phyloP scores from a whole-genome alignment of 2,329 filamentous ascomycete species.

The Pseudodiploospora longispora region DNA sequence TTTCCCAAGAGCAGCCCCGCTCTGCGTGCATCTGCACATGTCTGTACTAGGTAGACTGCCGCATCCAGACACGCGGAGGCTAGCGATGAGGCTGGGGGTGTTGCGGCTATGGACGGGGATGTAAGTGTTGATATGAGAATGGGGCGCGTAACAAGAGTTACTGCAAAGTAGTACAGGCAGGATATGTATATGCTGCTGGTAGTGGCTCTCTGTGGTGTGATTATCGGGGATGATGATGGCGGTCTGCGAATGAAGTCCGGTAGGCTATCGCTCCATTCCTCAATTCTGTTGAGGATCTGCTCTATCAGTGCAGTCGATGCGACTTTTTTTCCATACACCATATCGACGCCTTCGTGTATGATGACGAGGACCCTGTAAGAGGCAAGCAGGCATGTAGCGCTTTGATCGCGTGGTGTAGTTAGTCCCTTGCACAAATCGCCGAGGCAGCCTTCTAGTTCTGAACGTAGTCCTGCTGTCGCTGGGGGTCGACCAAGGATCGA shows the following conservation, averaged over 20 bases:
- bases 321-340: constrained; percentile 31
- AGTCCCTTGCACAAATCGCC: constrained; percentile 13
- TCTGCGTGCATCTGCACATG: constrained; percentile 39
- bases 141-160: constrained; percentile 48
- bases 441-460: constrained; percentile 16
- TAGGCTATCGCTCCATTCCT: constrained; percentile 36
- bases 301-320: constrained; percentile 27
- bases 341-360: constrained; percentile 35
- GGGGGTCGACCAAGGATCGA: constrained; percentile 30
- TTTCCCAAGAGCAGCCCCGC: constrained; percentile 39
- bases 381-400: constrained; percentile 24
- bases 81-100: constrained; percentile 26
- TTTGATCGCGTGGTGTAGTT: constrained; percentile 2
- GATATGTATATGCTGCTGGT: constrained; percentile 47
- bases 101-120: constrained; percentile 21
- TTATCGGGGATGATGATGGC: background rate
- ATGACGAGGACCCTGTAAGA: constrained; percentile 35
- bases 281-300: constrained; percentile 31
- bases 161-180: constrained; percentile 50
- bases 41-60: constrained; percentile 46
- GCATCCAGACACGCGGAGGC: constrained; percentile 48
- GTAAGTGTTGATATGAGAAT: constrained; percentile 45
- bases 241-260: constrained; percentile 24
- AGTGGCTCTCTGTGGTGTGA: constrained; percentile 21
- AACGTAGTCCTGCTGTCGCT: constrained; percentile 23